Conservation (phyloP, 1,284 basidiomycete species). For the Heliocybe sulcata region DNA sequence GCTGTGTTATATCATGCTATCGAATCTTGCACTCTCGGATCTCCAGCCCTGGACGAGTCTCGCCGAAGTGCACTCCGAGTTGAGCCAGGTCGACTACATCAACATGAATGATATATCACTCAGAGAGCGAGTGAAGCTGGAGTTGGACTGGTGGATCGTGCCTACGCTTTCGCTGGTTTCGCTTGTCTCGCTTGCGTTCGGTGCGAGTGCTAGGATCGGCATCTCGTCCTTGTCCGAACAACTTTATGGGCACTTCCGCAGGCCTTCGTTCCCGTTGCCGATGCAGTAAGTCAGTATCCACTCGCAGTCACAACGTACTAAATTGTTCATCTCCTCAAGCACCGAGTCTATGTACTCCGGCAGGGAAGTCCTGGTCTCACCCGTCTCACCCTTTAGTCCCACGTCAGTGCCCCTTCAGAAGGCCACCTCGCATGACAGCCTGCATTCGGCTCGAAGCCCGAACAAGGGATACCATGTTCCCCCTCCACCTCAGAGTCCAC, state of each 20-base stretch:
- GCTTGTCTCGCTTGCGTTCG: background rate
- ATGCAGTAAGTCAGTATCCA: background rate
- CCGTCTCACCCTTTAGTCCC: background rate
- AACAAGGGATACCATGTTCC: background rate
- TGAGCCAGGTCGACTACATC: background rate
- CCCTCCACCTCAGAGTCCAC: background rate
- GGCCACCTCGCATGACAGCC: background rate
- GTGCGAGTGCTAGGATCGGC: background rate
- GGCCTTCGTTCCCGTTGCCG: background rate
- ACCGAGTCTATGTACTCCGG: background rate
- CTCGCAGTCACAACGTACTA: background rate
- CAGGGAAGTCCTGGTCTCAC: background rate
- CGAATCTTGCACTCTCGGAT: background rate
- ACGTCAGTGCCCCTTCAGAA: background rate
- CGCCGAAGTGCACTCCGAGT: background rate
- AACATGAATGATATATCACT: background rate
- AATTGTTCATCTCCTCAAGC: background rate
- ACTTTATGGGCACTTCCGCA: background rate
- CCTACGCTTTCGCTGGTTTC: background rate
- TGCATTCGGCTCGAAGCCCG: background rate
- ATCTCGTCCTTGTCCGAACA: background rate
- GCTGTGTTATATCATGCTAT: background rate
- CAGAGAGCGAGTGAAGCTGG: background rate
- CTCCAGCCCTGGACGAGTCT: background rate
- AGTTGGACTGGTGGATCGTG: background rate